A percentile compares a stretch with the other conserved stretches of the same genome.
These are phyloP conservation scores for Botrytis tulipae DNA, from an alignment of 2,329 filamentous ascomycete species.

Conservation along the genomic window DNA sequence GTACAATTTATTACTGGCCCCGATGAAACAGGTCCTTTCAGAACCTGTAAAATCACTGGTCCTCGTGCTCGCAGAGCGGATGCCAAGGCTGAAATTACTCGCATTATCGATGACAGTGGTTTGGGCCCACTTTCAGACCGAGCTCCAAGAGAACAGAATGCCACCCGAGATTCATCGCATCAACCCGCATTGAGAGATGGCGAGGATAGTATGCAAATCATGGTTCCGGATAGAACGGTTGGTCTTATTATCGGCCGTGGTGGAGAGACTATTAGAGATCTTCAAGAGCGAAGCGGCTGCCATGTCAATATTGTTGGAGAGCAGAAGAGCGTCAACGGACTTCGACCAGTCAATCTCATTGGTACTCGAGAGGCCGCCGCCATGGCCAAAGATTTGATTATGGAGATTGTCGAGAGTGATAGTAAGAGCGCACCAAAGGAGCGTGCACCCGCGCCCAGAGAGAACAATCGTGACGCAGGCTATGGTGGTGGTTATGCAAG, in stretches of 20 bases:
- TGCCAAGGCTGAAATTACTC: constrained; percentile 79
- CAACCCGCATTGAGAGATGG: constrained; percentile 65
- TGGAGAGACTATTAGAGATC: constrained; percentile 87
- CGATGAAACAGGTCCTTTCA: constrained; percentile 67
- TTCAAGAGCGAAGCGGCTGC: constrained; percentile 89
- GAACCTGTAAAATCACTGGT: constrained; percentile 84
- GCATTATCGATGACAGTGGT: constrained; percentile 83
- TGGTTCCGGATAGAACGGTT: constrained; percentile 91
- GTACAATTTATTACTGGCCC: constrained; percentile 84
- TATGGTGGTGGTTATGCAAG: constrained; percentile 44
- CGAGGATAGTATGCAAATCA: constrained; percentile 86
- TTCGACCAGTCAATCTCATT: constrained; percentile 87
- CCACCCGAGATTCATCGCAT: constrained; percentile 36
- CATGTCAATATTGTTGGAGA: constrained; percentile 95
- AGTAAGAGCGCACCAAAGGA: constrained; percentile 51
- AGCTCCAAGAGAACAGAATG: constrained; percentile 38
- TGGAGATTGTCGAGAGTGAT: constrained; percentile 93
- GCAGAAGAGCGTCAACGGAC: constrained; percentile 86
- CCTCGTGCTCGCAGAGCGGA: constrained; percentile 67
- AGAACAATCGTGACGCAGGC: constrained; percentile 45
- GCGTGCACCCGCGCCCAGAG: constrained; percentile 44
- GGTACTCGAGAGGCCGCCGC: constrained; percentile 72
- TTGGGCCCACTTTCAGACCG: constrained; percentile 47
- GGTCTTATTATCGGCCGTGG: constrained; percentile 92
- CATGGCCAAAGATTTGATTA: constrained; percentile 80